Evolutionary conservation across 2,329 filamentous ascomycete species (phyloP).

Genomic region (Diplodia scrobiculata): DNA sequence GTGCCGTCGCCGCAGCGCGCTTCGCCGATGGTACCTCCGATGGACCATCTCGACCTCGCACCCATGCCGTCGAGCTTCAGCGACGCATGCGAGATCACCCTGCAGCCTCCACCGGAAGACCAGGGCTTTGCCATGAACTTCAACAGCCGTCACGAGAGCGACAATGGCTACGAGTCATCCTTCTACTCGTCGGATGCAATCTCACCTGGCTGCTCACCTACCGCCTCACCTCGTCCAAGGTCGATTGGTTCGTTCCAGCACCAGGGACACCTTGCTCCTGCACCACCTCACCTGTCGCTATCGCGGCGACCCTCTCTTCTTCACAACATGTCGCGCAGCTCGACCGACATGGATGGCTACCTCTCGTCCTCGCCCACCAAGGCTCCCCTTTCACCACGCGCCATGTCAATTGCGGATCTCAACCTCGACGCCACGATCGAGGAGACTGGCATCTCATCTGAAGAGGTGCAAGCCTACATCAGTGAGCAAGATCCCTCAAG

Average conservation of each 20-base stretch:
- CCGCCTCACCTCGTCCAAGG: slow-evolving; percentile 42
- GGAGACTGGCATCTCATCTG: slow-evolving; percentile 81
- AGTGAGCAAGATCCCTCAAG: slow-evolving; percentile 50
- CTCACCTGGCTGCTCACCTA: slow-evolving; percentile 47
- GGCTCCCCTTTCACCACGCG: slow-evolving; percentile 43
- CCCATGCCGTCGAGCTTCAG: slow-evolving; percentile 63
- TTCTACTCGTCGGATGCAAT: slow-evolving; percentile 56
- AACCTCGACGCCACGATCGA: slow-evolving; percentile 64
- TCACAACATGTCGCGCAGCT: slow-evolving; percentile 32
- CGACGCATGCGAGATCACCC: slow-evolving; percentile 53
- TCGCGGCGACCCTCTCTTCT: slow-evolving; percentile 39
- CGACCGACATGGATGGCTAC: slow-evolving; percentile 34
- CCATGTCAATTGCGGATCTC: slow-evolving; percentile 52
- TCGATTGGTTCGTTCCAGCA: slow-evolving; percentile 42
- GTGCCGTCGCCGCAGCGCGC: slow-evolving; percentile 49
- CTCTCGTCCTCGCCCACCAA: slow-evolving; percentile 31
- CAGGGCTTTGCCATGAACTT: slow-evolving; percentile 41
- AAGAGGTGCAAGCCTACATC: slow-evolving; percentile 64
- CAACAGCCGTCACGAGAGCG: slow-evolving; percentile 46
- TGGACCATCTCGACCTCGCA: slow-evolving; percentile 55
- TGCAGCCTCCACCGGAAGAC: slow-evolving; percentile 44
- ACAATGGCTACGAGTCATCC: slow-evolving; percentile 53
- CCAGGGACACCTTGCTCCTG: slow-evolving; percentile 24
- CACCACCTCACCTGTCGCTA: slow-evolving; percentile 38
- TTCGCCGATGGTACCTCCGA: slow-evolving; percentile 39